Evolutionary conservation across 1,139 yeast genomes (phyloP), one percentile per base, ranked within the genome.

Genomic region (Spathaspora sp.): DNA sequence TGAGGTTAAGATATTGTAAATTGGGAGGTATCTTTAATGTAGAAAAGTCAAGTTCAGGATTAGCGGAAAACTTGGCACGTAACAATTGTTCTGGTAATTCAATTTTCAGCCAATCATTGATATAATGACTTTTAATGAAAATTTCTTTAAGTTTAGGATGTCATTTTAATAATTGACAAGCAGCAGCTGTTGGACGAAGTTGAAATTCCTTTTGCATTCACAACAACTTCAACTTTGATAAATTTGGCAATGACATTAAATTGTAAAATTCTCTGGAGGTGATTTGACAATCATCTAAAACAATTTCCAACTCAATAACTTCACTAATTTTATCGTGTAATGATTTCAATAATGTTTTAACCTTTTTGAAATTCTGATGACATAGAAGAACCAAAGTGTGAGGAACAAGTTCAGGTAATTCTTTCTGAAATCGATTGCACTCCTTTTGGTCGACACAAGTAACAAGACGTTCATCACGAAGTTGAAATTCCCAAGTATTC

Each of bases 41-140:
- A 29, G 39, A 41, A 5, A 51, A 41, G 5, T 46, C 41, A 4
- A 54, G 36, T 25, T 48, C 50, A 7, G 55, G 49, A 15, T 59
- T 58, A 69, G 69, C 65, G 6, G 70, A 65, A 10, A 63, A 47
- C 46, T 65, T 69, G 36, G 65, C 45, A 38, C 58, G 61, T 7
- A 45, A 49, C 29, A 64, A 48, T n/a, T 49, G 49, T 0, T 62
- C 59, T 13, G 51, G 47, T 51, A 66, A 53, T 11, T 36, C 37
- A 1, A 65, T 52, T 10, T 43, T 43, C 1, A 60, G 47, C 70
- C 69, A 66, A 34, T 61, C 50, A 7, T 50, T 49, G 13, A 63
- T 51, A 2, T 54, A 52, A 43, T 63, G 68, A 2, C 68, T 69
- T 49, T 65, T 54, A 15, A 65, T 49, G 1, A 64, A 57, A 18